Percentiles rank a stretch among this genome's conserved stretches.
Conservation (phyloP, 2,329 filamentous ascomycete species). For the Triangularia verruculosa region DNA sequence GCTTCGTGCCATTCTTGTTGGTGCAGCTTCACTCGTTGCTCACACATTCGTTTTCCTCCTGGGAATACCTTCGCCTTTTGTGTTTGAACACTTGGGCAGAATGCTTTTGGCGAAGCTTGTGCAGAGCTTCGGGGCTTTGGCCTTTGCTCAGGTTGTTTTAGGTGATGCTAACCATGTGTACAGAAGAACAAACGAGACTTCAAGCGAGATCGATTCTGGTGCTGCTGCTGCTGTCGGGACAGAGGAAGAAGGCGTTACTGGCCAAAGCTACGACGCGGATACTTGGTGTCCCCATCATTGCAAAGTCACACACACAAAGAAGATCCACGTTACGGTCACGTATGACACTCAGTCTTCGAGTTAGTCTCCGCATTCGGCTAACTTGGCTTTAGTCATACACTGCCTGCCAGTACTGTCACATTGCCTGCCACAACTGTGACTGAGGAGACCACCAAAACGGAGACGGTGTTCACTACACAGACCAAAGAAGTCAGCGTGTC, state of each 20-base stretch:
- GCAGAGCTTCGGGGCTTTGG: constrained; percentile 25
- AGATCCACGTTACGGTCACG: constrained; percentile 19
- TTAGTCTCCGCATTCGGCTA: background rate
- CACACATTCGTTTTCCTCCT: constrained; percentile 22
- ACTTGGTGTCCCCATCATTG: background rate
- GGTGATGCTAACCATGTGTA: constrained; percentile 20
- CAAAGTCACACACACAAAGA: constrained; percentile 16
- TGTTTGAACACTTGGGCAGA: constrained; percentile 9
- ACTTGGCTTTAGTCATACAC: background rate
- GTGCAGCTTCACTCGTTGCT: constrained; percentile 24
- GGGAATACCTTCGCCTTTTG: constrained; percentile 16
- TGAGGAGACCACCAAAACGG: background rate
- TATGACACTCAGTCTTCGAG: background rate
- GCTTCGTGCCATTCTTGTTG: constrained; percentile 13
- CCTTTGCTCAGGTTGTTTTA: constrained; percentile 22
- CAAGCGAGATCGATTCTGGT: background rate
- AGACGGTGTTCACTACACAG: constrained; percentile 12
- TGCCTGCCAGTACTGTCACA: background rate
- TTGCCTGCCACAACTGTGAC: constrained; percentile 1
- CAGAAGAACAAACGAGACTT: constrained; percentile 20
- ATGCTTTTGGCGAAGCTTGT: constrained; percentile 29
- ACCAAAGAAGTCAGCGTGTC: constrained; percentile 13
- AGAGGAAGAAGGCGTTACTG: constrained; percentile 1
- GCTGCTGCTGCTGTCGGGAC: constrained; percentile 17
- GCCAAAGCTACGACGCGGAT: background rate